A percentile compares a stretch with the other conserved stretches of the same genome.
Conservation (phyloP, 2,329 filamentous ascomycete species). For the Aspergillus latus region DNA sequence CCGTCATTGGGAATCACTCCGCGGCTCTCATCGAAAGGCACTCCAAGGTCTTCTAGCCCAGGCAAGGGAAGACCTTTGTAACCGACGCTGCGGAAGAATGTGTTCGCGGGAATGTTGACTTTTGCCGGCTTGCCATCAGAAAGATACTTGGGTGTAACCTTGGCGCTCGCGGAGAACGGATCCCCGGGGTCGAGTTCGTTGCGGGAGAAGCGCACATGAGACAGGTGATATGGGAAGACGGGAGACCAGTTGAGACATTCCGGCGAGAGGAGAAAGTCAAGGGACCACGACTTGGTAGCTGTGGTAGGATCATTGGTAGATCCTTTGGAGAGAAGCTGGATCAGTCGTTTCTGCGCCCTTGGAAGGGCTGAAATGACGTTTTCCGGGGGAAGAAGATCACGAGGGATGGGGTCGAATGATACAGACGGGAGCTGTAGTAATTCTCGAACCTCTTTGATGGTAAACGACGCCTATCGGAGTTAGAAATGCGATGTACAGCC, state of each 20-base stretch:
- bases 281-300: slow-evolving; percentile 70
- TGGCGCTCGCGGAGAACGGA: slow-evolving; percentile 52
- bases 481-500: neutral
- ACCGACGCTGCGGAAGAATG: slow-evolving; percentile 92
- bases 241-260: slow-evolving; percentile 60
- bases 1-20: slow-evolving; percentile 84
- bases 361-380: slow-evolving; percentile 67
- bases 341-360: slow-evolving; percentile 71
- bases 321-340: slow-evolving; percentile 78
- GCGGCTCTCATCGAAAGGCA: slow-evolving; percentile 71
- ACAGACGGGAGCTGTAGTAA: slow-evolving; percentile 74
- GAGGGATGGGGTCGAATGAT: slow-evolving; percentile 68
- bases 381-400: slow-evolving; percentile 62
- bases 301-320: slow-evolving; percentile 53
- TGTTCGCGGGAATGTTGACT: slow-evolving; percentile 59
- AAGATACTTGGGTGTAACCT: slow-evolving; percentile 47
- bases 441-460: slow-evolving; percentile 91
- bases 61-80: slow-evolving; percentile 79
- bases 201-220: slow-evolving; percentile 64
- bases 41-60: slow-evolving; percentile 69
- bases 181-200: slow-evolving; percentile 54
- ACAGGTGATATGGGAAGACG: slow-evolving; percentile 52
- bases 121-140: slow-evolving; percentile 51
- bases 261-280: slow-evolving; percentile 84
- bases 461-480: slow-evolving; percentile 69